Evolutionary conservation across 2,329 filamentous ascomycete species (phyloP).

Genomic region (Stemphylium beticola): DNA sequence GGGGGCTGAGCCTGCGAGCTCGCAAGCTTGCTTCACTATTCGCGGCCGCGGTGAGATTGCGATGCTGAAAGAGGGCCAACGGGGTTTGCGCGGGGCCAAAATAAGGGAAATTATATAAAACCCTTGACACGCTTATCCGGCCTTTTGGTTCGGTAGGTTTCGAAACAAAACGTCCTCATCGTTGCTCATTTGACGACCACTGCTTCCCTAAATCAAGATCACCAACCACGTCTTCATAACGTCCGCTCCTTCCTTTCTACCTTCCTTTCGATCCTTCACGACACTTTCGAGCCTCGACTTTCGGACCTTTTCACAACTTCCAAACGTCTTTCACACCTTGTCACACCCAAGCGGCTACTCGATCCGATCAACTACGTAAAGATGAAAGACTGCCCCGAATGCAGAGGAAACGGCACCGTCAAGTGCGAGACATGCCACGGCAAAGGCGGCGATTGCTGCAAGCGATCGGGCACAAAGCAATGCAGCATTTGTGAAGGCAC

Average conservation of each 20-base stretch:
- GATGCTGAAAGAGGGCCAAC: conserved; percentile 15
- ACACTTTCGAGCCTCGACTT: no score
- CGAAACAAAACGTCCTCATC: conserved; percentile 15
- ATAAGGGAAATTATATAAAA: conserved; percentile 20
- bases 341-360: conserved; percentile 8
- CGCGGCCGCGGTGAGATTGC: conserved; percentile 13
- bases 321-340: background rate
- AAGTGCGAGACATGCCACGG: conserved; percentile 46
- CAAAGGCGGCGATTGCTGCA: conserved; percentile 36
- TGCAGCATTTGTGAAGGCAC: conserved; percentile 44
- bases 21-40: background rate
- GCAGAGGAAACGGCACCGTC: conserved; percentile 40
- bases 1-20: conserved; percentile 3
- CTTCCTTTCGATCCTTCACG: background rate
- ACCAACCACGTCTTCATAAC: background rate
- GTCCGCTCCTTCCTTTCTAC: background rate
- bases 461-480: conserved; percentile 33
- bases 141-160: conserved; percentile 17
- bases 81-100: conserved; percentile 3
- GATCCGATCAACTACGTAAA: conserved; percentile 12
- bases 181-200: conserved; percentile 5
- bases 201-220: conserved; percentile 7
- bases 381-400: conserved; percentile 44
- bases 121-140: background rate
- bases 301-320: background rate